Conservation (phyloP, 352 stramenopile genomes). For the Phytophthora nicotianae region DNA sequence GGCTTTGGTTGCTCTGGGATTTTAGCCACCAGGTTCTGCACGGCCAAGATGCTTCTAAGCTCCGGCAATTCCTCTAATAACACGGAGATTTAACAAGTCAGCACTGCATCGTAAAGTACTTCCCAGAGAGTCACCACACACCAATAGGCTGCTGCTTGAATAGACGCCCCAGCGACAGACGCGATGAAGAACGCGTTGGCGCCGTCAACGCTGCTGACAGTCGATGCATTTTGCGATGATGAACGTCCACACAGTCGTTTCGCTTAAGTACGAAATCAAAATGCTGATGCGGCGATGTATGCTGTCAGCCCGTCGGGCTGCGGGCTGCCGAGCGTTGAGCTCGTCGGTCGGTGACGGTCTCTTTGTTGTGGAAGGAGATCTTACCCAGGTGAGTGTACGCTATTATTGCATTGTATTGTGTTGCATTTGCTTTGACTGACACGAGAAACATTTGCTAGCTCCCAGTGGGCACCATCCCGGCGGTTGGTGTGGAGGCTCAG, state of each 20-base stretch:
- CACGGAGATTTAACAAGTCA: conserved; percentile 7
- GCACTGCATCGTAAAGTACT: background rate
- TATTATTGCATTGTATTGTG: conserved; percentile 1
- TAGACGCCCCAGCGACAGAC: conserved; percentile 33
- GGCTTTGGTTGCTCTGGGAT: conserved; percentile 31
- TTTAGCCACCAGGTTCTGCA: conserved; percentile 59
- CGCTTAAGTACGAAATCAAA: conserved; percentile 25
- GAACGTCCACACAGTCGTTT: conserved; percentile 13
- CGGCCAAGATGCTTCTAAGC: conserved; percentile 57
- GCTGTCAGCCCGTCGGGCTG: conserved; percentile 2
- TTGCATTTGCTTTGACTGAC: background rate
- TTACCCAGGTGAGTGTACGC: conserved; percentile 31
- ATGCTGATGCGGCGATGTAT: background rate
- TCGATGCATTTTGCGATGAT: conserved; percentile 32
- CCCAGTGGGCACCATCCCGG: conserved; percentile 43
- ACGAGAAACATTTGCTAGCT: conserved; percentile 40
- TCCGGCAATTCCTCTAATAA: conserved; percentile 51
- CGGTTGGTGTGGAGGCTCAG: conserved; percentile 59
- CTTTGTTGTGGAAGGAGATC: conserved; percentile 43
- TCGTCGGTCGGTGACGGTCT: conserved; percentile 7
- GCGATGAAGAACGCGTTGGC: conserved; percentile 25
- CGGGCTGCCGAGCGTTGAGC: conserved; percentile 17
- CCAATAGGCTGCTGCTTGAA: conserved; percentile 47
- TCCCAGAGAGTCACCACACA: background rate
- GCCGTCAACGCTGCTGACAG: conserved; percentile 34